phyloP scores from a whole-genome alignment of 495 filamentous ascomycete species.

The Choiromyces venosus region DNA sequence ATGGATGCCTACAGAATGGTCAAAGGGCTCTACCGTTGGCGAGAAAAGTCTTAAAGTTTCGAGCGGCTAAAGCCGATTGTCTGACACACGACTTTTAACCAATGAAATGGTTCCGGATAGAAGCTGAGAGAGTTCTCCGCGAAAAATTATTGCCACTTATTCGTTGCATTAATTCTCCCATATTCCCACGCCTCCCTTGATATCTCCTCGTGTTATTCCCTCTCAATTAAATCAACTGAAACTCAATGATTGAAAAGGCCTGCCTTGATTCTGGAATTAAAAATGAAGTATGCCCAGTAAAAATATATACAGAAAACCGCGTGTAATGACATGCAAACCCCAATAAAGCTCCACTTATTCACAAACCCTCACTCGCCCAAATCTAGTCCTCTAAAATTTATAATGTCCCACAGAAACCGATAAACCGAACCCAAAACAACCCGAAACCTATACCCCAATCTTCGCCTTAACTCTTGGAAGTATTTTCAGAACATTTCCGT shows the following conservation, averaged over 20 bases:
- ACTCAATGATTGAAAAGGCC: background rate
- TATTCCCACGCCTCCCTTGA: background rate
- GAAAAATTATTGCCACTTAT: background rate
- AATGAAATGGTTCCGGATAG: background rate
- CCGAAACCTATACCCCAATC: background rate
- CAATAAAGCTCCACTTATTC: background rate
- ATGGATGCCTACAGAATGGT: background rate
- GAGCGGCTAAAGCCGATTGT: background rate
- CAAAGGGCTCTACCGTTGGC: background rate
- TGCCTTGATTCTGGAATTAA: background rate
- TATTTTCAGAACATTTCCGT: background rate
- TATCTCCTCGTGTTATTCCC: background rate
- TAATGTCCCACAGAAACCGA: background rate
- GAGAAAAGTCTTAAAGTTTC: background rate
- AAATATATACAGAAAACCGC: background rate
- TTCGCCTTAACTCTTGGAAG: background rate
- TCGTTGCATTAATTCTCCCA: background rate
- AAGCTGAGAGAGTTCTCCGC: background rate
- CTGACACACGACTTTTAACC: background rate
- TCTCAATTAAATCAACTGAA: background rate
- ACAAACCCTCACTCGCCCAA: slow-evolving; percentile 2
- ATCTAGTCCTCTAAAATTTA: background rate
- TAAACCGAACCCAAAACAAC: background rate
- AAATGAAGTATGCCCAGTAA: background rate
- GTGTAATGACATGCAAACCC: background rate